These are phyloP conservation scores for Amanita pallidorosea DNA, from an alignment of 768 basidiomycete species.

Conservation along the genomic window DNA sequence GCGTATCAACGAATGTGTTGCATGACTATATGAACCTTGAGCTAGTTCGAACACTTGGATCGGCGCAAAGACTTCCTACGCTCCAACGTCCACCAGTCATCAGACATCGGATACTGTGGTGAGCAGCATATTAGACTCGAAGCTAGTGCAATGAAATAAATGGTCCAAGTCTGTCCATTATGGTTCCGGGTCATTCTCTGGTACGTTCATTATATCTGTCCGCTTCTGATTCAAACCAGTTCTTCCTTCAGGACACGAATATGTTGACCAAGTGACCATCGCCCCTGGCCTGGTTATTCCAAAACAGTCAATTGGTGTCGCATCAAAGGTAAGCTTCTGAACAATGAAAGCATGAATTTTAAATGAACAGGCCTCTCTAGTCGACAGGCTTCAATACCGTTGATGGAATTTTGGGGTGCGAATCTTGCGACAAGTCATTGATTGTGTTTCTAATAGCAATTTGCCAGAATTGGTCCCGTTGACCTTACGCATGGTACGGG, in stretches of 20 bases:
- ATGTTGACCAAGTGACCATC: slow-evolving; percentile 44
- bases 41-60: slow-evolving; percentile 64
- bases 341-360: neutral
- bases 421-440: neutral
- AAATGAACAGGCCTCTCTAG: slow-evolving; percentile 6
- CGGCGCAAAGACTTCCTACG: slow-evolving; percentile 38
- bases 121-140: slow-evolving; percentile 11
- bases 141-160: neutral
- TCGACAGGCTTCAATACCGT: slow-evolving; percentile 35
- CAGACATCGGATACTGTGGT: slow-evolving; percentile 38
- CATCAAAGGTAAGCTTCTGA: slow-evolving; percentile 19
- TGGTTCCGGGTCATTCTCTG: slow-evolving; percentile 51
- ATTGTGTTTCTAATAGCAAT: neutral
- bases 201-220: slow-evolving; percentile 14
- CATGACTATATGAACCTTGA: slow-evolving; percentile 9
- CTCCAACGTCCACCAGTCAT: slow-evolving; percentile 35
- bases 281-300: slow-evolving; percentile 35
- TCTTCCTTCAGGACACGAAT: slow-evolving; percentile 24
- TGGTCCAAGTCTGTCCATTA: slow-evolving; percentile 37
- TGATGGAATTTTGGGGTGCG: slow-evolving; percentile 59
- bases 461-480: slow-evolving; percentile 51
- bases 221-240: neutral
- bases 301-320: slow-evolving; percentile 52
- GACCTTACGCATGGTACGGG: slow-evolving; percentile 36
- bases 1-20: neutral